Base-by-base conservation (phyloP, 371 early-diverging fungal genomes). In the Mortierella sp. region DNA sequence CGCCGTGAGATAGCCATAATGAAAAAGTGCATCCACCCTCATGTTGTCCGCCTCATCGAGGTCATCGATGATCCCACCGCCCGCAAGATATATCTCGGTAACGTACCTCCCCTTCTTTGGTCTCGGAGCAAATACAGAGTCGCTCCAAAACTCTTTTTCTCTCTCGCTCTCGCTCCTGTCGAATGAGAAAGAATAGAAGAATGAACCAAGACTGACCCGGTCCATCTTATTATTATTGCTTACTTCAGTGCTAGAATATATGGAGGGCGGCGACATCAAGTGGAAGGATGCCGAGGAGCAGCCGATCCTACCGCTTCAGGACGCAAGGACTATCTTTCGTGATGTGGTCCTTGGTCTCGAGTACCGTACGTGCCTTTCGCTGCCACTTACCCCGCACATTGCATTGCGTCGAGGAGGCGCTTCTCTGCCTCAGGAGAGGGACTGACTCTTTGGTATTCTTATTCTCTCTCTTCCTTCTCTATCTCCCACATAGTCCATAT, bases 1-100 rank as follows among this genome's bases (percentile, higher is more conserved):
- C 90, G 92, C 68, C 87, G 93, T 28, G 99, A 98, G 77, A 96
- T 98, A 65, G 95, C 97, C 25, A 97, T 98, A 61, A 84, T 98
- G 62, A 95, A 98, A 82, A 97, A 97, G 81, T 95, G 95, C 77
- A 84, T 86, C 26, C 99, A 98, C 72, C 97, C 96, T 1, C 92
- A 98, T 70, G 94, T 98, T 28, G 97, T 98, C 25, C 84, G 88
- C 44, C 81, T 98, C 60, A 84, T 88, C 64, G 98, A 98, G 80
- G 97, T 98, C 56, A 97, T 98, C 66, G 98, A 98, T 82, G 96
- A 96, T 79, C 96, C 96, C 15, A 87, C 81, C 44, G 91, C 93
- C 26, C 87, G 93, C 43, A 96, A 98, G 70, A 95, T 98, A 44
- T 98, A 97, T 84, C 86, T 96, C 65, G 91, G 91, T 90, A 85